Evolutionary conservation across 2,329 filamentous ascomycete genomes (phyloP).

Genomic region (Talaromyces sp.): DNA sequence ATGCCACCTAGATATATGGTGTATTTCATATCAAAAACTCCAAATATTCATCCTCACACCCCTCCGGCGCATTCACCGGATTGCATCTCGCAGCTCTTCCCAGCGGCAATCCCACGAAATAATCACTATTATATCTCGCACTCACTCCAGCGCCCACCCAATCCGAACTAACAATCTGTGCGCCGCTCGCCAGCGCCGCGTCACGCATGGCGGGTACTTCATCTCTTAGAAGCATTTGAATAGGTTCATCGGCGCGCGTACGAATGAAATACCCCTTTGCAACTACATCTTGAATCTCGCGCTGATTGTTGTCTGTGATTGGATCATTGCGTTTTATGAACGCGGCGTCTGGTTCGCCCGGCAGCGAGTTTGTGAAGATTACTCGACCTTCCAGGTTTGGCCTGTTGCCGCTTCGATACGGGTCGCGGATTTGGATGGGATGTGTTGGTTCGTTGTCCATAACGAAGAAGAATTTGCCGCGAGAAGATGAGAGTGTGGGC

Average conservation of each 20-base stretch:
- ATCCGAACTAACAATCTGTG: conserved; percentile 14
- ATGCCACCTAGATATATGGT: neutral
- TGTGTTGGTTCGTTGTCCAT: conserved; percentile 17
- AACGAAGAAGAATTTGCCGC: conserved; percentile 14
- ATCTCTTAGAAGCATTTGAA: conserved; percentile 10
- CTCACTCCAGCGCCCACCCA: conserved; percentile 10
- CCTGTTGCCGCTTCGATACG: conserved; percentile 9
- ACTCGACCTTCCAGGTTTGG: conserved; percentile 13
- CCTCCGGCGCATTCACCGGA: conserved; percentile 11
- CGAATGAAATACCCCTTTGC: conserved; percentile 13
- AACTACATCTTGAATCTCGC: conserved; percentile 13
- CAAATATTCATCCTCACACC: conserved; percentile 5
- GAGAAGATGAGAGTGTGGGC: conserved; percentile 9
- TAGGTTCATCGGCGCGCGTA: conserved; percentile 13
- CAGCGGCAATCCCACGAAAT: conserved; percentile 13
- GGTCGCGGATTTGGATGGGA: conserved; percentile 13
- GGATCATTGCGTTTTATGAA: conserved; percentile 16
- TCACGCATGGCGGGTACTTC: conserved; percentile 10
- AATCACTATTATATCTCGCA: conserved; percentile 14
- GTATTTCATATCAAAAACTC: conserved; percentile 2
- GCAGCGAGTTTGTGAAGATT: conserved; percentile 15
- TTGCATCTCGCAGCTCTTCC: conserved; percentile 12
- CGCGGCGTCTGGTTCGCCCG: conserved; percentile 13
- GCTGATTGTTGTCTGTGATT: conserved; percentile 7
- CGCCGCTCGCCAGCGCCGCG: conserved; percentile 13